Base-by-base conservation (phyloP, 192 early-diverging fungal species). In the Radiomyces spectabilis region DNA sequence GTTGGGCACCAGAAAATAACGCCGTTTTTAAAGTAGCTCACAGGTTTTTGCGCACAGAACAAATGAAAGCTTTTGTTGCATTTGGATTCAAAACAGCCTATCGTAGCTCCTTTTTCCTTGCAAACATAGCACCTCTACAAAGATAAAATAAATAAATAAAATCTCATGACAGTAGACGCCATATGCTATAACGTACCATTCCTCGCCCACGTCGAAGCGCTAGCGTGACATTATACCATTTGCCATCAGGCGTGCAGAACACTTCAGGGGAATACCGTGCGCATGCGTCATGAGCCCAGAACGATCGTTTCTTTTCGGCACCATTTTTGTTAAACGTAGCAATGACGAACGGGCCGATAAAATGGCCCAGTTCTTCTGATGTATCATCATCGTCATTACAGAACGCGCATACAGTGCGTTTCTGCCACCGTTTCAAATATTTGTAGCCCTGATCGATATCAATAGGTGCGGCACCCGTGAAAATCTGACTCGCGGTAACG, bases 201-300 rank as follows among this genome's bases (percentile, higher is more conserved):
- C 79, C 78, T 19, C 90, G 74, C 0, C 84, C 86, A 8, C 89
- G 75, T 18, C 75, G 60, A 53, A 90, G 67, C 7, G 93, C 93
- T 18, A 73, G 69, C 0, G 85, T 76, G 0, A 95, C 89, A 69
- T 95, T 95, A 51, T 81, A 92, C 91, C 91, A 95, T 35, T 72
- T 69, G 5, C 81, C 86, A 29, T 74, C 63, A 5, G 78, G 75
- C 0, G 77, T 77, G 25, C 76, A 75, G 15, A 88, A 77, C 10
- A 93, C 90, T 65, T 93, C 93, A 21, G 93, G 93, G 1, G 91
- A 88, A 63, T 80, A 87, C 12, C 79, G 54, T 1, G 91, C 93
- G 54, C 93, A 95, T 6, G 80, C 77, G 34, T 86, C 78, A 68
- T 95, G 93, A 5, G 83, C 83, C 93, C 93, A 95, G 48, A 93